phyloP scores from a whole-genome alignment of 2,329 filamentous ascomycete species.

The Ceratocystis alfenasii region DNA sequence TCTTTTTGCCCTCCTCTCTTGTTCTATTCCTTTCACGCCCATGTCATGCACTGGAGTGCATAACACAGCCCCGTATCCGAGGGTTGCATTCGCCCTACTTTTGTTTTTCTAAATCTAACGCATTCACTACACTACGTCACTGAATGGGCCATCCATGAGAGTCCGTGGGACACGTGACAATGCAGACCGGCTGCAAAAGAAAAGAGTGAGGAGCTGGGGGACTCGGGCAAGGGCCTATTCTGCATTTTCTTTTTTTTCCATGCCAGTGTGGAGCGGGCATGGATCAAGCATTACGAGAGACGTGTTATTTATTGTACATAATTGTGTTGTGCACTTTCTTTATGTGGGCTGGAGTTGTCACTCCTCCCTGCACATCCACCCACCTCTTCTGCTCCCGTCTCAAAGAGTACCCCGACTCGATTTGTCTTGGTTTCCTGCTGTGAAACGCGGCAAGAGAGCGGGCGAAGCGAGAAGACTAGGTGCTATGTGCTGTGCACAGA shows the following conservation, averaged over 20 bases:
- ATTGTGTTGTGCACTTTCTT: not conserved
- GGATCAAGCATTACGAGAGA: not conserved
- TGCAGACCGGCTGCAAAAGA: not conserved
- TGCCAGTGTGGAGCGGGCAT: not conserved
- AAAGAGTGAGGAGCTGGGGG: not conserved
- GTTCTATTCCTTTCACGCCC: not conserved
- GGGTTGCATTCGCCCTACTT: not conserved
- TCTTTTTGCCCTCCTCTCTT: not conserved
- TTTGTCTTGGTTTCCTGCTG: not conserved
- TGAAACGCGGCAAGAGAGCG: not conserved
- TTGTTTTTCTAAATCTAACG: not conserved
- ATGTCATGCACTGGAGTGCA: not conserved
- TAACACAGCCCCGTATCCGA: not conserved
- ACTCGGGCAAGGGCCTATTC: not conserved
- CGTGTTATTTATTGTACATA: not conserved
- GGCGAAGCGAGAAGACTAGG: not conserved
- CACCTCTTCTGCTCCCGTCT: not conserved
- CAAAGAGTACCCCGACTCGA: not conserved
- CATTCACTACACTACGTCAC: not conserved
- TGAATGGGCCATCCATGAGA: not conserved
- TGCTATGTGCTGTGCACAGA: not conserved
- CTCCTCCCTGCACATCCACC: not conserved
- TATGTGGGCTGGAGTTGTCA: not conserved
- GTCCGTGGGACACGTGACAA: not conserved
- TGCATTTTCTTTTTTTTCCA: not conserved